These are phyloP conservation scores for Neoboletus brunneissimus DNA, from an alignment of 768 basidiomycete species.

Conservation along the genomic window DNA sequence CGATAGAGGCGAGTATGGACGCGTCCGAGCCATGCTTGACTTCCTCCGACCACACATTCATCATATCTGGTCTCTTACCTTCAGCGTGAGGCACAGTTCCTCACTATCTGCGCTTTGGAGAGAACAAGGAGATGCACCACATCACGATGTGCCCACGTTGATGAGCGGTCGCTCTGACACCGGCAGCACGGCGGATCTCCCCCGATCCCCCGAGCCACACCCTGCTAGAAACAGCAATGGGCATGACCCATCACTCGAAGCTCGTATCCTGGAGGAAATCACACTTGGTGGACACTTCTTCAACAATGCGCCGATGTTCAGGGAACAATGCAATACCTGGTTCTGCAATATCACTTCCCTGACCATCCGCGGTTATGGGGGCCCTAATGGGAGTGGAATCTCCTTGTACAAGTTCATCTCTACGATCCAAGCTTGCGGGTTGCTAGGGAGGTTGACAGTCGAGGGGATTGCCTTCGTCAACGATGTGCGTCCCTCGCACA, in stretches of 20 bases:
- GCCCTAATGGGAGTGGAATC: not conserved
- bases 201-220: not conserved
- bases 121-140: not conserved
- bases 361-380: not conserved
- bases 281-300: not conserved
- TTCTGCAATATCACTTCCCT: constrained; percentile 3
- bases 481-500: constrained; percentile 1
- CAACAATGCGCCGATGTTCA: not conserved
- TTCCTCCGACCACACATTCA: not conserved
- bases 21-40: not conserved
- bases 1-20: not conserved
- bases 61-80: constrained; percentile 3
- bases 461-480: constrained; percentile 6
- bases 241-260: too few species aligned
- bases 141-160: not conserved
- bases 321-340: constrained; percentile 1
- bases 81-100: not conserved
- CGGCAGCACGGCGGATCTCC: not conserved
- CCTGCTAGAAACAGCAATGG: not conserved
- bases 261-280: not conserved
- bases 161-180: not conserved
- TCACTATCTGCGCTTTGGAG: constrained; percentile 6
- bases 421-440: not conserved
- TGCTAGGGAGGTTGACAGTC: constrained; percentile 1
- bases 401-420: constrained; percentile 4